Percentiles rank a stretch among this genome's conserved stretches.
Conservation (phyloP, 192 early-diverging fungal genomes). For the Mortierella antarctica region DNA sequence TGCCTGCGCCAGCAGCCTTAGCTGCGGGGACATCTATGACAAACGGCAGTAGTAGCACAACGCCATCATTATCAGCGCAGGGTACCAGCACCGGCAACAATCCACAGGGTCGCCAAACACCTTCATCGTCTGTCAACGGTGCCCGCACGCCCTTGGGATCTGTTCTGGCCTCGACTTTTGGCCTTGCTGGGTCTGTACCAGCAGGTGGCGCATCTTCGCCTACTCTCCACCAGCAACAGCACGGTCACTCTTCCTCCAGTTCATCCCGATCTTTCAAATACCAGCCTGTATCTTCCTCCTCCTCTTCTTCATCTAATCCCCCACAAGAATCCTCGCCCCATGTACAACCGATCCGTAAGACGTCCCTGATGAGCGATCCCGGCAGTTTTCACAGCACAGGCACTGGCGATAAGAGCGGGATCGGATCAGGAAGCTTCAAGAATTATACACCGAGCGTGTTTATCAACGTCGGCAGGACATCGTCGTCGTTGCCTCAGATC, state of each 20-base stretch:
- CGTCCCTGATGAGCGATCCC: conserved; percentile 8
- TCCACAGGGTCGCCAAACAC: conserved; percentile 5
- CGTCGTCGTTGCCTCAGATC: conserved; percentile 45
- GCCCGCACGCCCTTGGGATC: conserved; percentile 29
- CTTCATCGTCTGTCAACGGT: not conserved
- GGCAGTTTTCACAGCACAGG: not conserved
- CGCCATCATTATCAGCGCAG: not conserved
- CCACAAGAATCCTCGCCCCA: conserved; percentile 3
- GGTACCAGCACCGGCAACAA: not conserved
- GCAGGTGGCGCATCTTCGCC: conserved; percentile 13
- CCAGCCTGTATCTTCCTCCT: conserved; percentile 7
- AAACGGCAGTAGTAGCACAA: too few relatives aligned
- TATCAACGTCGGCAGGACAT: conserved; percentile 39
- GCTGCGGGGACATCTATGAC: too few relatives aligned
- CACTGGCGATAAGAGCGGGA: not conserved
- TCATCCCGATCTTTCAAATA: conserved; percentile 28
- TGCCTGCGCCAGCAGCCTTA: not conserved
- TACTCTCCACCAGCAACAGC: not conserved
- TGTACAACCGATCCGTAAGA: conserved; percentile 14
- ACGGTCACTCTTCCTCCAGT: not conserved
- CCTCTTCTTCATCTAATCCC: not conserved
- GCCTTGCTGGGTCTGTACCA: not conserved
- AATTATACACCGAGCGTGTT: conserved; percentile 31
- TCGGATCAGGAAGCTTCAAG: not conserved
- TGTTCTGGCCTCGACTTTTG: conserved; percentile 25